phyloP scores from a whole-genome alignment of 2,329 filamentous ascomycete species.

The Trichoderma pleuroti region DNA sequence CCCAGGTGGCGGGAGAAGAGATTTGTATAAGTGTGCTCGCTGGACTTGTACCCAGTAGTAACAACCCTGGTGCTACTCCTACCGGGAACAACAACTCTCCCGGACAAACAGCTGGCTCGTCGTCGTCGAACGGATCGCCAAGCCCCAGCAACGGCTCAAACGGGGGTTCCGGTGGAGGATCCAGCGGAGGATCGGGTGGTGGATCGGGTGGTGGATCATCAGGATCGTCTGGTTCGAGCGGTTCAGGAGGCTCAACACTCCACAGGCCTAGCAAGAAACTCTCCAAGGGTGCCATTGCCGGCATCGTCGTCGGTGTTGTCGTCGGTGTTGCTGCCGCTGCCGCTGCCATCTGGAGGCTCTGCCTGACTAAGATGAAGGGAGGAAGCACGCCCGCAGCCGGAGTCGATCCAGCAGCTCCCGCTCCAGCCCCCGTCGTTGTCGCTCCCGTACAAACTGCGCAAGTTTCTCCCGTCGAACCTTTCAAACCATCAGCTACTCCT shows the following conservation, averaged over 20 bases:
- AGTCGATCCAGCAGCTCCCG: not conserved
- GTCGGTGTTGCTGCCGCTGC: not conserved
- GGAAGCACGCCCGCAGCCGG: not conserved
- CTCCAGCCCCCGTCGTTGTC: not conserved
- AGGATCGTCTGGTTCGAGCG: not conserved
- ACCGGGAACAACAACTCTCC: not conserved
- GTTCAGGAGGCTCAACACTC: not conserved
- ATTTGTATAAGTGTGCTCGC: conserved; percentile 12
- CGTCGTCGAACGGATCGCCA: not conserved
- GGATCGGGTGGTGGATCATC: not conserved
- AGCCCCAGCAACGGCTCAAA: not conserved
- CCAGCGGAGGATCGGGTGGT: not conserved
- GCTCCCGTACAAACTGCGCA: not conserved
- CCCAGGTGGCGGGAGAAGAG: conserved; percentile 2
- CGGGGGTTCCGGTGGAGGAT: not conserved
- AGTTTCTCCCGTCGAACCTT: not conserved
- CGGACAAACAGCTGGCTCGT: not conserved
- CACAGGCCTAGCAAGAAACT: not conserved
- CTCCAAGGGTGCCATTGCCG: conserved; percentile 5
- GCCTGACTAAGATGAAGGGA: not conserved
- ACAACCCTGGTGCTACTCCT: not conserved
- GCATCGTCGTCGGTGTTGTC: not conserved
- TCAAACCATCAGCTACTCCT: not conserved
- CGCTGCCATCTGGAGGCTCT: not conserved
- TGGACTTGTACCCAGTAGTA: not conserved